Evolutionary conservation across 208 protist species (phyloP).

Genomic region (Trichomonas gallinae): DNA sequence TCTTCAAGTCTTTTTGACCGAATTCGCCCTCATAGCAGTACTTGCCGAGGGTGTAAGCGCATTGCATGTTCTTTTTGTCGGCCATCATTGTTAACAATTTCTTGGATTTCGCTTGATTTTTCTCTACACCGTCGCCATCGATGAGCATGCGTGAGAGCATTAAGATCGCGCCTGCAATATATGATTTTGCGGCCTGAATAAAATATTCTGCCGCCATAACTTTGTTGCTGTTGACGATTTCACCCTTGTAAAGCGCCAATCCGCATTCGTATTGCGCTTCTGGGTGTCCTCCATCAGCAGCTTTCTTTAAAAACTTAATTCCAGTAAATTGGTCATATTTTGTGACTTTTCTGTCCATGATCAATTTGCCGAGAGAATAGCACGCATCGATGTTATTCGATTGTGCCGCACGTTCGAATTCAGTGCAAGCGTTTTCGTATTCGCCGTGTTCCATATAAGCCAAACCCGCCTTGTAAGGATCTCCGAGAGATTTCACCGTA

Average conservation of each 20-base stretch:
- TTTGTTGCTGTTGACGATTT: background rate
- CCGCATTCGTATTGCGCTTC: conserved; percentile 9
- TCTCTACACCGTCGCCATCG: background rate
- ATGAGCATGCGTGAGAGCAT: background rate
- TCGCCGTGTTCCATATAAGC: background rate
- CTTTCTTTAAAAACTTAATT: background rate
- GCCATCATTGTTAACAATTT: background rate
- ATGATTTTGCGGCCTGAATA: background rate
- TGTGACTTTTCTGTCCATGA: background rate
- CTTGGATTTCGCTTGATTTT: background rate
- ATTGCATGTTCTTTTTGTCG: background rate
- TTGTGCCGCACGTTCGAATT: background rate
- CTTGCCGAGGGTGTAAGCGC: background rate
- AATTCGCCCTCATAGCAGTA: background rate
- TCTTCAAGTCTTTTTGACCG: background rate
- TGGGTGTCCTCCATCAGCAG: background rate
- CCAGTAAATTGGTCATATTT: background rate
- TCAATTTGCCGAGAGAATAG: background rate
- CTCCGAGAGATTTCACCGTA: background rate
- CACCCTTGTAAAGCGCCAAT: background rate
- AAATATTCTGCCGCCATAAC: background rate
- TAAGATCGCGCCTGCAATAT: background rate
- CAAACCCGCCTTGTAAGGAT: background rate
- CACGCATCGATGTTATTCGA: background rate
- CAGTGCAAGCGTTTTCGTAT: background rate